Evolutionary conservation across 169 alveolate genomes (phyloP).

Genomic region (Blepharisma undulans): DNA sequence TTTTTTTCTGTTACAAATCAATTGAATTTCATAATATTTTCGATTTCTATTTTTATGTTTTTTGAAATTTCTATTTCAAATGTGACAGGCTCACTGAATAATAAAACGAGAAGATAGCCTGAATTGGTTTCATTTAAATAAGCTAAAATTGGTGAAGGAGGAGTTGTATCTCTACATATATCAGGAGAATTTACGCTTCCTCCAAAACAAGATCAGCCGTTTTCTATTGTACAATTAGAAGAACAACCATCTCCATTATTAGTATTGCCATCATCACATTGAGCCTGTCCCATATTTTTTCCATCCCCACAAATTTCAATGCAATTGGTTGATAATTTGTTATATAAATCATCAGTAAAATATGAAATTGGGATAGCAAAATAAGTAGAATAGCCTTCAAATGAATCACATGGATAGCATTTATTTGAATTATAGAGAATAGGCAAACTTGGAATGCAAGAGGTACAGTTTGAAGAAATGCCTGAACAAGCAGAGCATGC

Average conservation of each 20-base stretch:
- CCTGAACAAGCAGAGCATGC: not conserved
- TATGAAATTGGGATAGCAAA: not conserved
- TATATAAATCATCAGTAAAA: not conserved
- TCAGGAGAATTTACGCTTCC: conserved; percentile 39
- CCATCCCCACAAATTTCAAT: conserved; percentile 34
- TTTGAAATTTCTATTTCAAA: not conserved
- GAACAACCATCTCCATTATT: conserved; percentile 46
- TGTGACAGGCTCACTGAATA: not conserved
- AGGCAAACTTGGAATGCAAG: not conserved
- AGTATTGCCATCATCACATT: conserved; percentile 51
- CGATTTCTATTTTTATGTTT: not conserved
- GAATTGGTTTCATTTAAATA: not conserved
- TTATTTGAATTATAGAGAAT: not conserved
- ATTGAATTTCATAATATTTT: too few relatives aligned
- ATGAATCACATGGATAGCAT: not conserved
- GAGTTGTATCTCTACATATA: not conserved
- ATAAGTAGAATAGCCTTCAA: not conserved
- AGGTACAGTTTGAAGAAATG: not conserved
- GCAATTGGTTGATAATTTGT: not conserved
- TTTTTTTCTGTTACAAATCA: not conserved
- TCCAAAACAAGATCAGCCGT: conserved; percentile 50
- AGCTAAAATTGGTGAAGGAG: not conserved
- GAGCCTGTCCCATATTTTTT: not conserved
- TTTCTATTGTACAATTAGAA: conserved; percentile 26
- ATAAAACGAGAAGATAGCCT: not conserved